Evolutionary conservation across 2,329 filamentous ascomycete genomes (phyloP), one percentile per base, ranked within the genome.

Genomic region (Claviceps pazoutovae): DNA sequence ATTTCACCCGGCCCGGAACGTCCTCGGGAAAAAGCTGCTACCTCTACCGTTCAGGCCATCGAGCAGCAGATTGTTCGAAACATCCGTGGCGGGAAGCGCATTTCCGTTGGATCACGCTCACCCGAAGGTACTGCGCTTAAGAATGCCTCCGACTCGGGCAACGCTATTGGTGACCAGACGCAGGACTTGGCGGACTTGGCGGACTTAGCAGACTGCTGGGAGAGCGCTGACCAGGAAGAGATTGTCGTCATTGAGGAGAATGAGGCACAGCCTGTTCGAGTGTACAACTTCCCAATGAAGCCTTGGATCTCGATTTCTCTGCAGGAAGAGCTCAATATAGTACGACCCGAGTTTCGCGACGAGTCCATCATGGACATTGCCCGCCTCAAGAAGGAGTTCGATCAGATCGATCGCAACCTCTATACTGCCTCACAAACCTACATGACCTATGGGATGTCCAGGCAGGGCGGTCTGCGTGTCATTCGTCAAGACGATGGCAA

Each of bases 281-380:
- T 97, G 46, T 93, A 87, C 72, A 95, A 95, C 67, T 95, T 98
- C 66, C 93, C 93, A 16, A 88, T 98, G 84, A 88, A 86, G 67
- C 93, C 93, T 4, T 98, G 94, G 76, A 90, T 95, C 57, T 86
- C 90, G 19, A 93, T 98, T 63, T 82, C 80, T 13, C 79, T 97
- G 60, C 74, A 80, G 64, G 71, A 78, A 57, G 68, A 74, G 55
- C 68, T 75, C 54, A 68, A 76, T 14, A 73, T 80, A 53, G 66
- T 74, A 26, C 76, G 79, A 16, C 75, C 83, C 3, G 69, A 75
- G 49, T 83, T 97, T 66, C 83, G 84, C 39, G 81, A 88, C 53
- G 85, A 91, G 58, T 79, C 84, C 44, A 83, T 95, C 60, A 86
- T 95, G 74, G 88, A 95, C 60, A 93, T 98, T 63, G 91, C 93